Base-by-base conservation (phyloP, 352 stramenopile species). In the Phytophthora pistaciae region DNA sequence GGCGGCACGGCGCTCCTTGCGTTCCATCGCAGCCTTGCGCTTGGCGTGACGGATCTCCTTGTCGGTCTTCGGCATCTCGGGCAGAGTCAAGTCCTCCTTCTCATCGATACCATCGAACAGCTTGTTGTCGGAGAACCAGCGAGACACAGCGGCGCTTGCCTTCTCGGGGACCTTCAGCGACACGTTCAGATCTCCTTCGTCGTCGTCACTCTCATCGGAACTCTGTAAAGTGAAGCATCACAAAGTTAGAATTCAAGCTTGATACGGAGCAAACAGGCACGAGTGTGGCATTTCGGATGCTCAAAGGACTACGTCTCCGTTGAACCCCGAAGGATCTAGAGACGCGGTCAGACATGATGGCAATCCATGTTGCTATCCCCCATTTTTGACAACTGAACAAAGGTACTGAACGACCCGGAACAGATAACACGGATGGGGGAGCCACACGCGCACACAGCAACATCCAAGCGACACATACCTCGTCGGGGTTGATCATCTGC, bases 21-120 rank as follows among this genome's bases (percentile, higher is more conserved):
- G 89, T 9, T 98, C 92, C 59, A 91, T 90, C 0, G 94, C 96
- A 58, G 99, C 99, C 64, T 98, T 92, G 18, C 98, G 90, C 77
- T 99, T 99, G 44, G 98, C 95, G 55, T 99, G 93, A 33, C 98
- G 97, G 63, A 98, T 96, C 71, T 99, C 87, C 75, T 99, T 99
- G 67, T 99, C 98, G 0, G 98, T 99, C 79, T 98, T 99, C 0
- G 97, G 98, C 93, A 99, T 99, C 10, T 90, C 87, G 0, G 84
- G 77, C 20, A 93, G 31, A 10, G 58, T 48, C 50, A 75, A 18
- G 0, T 69, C 68, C 3, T 92, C 79, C 46, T 89, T 88, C 1
- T 91, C 78, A 2, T 91, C 81, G 2, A 95, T 84, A 11, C 83
- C 83, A 0, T 94, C 86, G 33, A 96, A 96, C 0, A 96, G 62